Conservation (phyloP, 2,329 filamentous ascomycete species). For the Phaeosphaeria sp. region DNA sequence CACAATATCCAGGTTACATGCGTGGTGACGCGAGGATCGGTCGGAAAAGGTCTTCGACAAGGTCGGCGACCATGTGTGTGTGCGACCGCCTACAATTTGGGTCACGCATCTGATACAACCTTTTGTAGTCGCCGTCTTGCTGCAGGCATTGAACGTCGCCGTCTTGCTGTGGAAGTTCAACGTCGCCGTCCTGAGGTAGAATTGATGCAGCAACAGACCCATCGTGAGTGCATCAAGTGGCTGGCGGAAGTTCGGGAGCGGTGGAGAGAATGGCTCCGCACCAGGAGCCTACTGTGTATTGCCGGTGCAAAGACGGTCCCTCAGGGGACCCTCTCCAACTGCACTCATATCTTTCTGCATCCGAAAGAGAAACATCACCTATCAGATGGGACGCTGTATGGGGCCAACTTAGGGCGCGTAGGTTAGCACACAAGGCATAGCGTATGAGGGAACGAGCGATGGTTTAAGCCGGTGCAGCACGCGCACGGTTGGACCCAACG, state of each 20-base stretch:
- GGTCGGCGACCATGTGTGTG: neutral
- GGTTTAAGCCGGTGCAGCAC: constrained; percentile 11
- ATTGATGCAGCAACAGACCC: neutral
- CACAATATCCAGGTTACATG: neutral
- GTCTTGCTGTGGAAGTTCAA: neutral
- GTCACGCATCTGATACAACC: neutral
- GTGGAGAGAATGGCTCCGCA: neutral
- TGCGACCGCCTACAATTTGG: neutral
- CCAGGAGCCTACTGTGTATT: neutral
- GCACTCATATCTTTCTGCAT: neutral
- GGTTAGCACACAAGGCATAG: constrained; percentile 5
- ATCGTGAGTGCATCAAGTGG: neutral
- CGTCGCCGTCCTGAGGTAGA: neutral
- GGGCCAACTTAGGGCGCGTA: constrained; percentile 15
- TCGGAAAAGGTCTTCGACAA: neutral
- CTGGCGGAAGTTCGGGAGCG: neutral
- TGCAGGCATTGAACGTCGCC: neutral
- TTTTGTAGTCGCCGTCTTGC: neutral
- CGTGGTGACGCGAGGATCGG: neutral
- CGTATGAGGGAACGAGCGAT: constrained; percentile 17
- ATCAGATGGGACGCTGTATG: constrained; percentile 8
- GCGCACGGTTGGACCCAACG: constrained; percentile 15
- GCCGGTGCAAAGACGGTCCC: neutral
- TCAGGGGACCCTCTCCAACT: neutral
- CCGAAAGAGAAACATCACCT: constrained; percentile 9